Evolutionary conservation across 2,329 filamentous ascomycete species (phyloP).

Genomic region (Fusarium acutatum): DNA sequence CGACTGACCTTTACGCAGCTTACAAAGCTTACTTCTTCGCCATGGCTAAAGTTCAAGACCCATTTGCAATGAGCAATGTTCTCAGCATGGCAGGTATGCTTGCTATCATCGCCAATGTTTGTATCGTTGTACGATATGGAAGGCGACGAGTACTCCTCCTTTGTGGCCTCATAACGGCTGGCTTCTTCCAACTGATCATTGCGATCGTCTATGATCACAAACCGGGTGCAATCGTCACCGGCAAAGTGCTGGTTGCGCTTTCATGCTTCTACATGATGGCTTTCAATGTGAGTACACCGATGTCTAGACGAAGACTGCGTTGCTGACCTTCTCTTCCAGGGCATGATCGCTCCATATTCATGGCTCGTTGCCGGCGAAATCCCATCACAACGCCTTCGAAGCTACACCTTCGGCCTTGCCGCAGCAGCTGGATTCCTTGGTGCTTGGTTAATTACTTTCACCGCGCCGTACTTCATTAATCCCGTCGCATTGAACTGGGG

Average conservation of each 20-base stretch:
- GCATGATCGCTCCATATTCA: conserved; percentile 38
- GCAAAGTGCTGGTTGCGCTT: conserved; percentile 32
- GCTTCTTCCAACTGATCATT: conserved; percentile 33
- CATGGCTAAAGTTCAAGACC: conserved; percentile 33
- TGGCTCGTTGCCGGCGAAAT: conserved; percentile 37
- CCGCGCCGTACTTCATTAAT: conserved; percentile 37
- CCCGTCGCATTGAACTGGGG: conserved; percentile 36
- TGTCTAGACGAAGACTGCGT: neutral
- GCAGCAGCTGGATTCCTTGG: conserved; percentile 30
- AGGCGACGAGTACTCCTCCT: conserved; percentile 20
- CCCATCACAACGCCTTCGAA: conserved; percentile 36
- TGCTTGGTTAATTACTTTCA: conserved; percentile 37
- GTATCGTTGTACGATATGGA: conserved; percentile 34
- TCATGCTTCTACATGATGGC: conserved; percentile 36
- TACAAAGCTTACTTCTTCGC: conserved; percentile 40
- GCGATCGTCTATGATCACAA: conserved; percentile 28
- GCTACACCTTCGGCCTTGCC: conserved; percentile 34
- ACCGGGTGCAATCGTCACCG: conserved; percentile 18
- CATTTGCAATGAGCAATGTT: conserved; percentile 37
- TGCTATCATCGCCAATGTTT: conserved; percentile 31
- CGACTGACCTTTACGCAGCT: neutral
- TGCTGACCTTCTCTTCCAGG: neutral
- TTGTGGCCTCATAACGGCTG: conserved; percentile 18
- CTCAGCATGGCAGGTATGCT: conserved; percentile 35
- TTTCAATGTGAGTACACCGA: conserved; percentile 21